Conservation (phyloP, 2,329 filamentous ascomycete genomes). For the Ophiocordyceps camponoti-leonardi region DNA sequence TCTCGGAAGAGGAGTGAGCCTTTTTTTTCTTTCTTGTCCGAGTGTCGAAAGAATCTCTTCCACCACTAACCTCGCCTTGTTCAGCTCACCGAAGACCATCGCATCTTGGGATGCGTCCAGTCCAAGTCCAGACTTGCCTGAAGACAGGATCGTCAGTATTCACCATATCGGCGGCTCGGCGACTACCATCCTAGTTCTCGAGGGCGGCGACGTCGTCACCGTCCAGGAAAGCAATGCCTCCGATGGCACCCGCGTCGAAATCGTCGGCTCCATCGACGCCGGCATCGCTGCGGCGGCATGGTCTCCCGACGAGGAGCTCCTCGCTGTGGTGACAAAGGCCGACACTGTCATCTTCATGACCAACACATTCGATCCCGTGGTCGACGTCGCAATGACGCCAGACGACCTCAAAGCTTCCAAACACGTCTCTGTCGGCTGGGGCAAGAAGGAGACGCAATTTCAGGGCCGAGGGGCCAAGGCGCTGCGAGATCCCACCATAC, state of each 20-base stretch:
- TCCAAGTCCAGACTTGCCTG: constrained; percentile 55
- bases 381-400: constrained; percentile 51
- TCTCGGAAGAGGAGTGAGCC: constrained; percentile 24
- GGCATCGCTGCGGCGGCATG: constrained; percentile 80
- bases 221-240: constrained; percentile 45
- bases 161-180: constrained; percentile 73
- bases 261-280: constrained; percentile 83
- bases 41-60: neutral
- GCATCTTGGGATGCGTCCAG: constrained; percentile 82
- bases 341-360: constrained; percentile 85
- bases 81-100: constrained; percentile 26
- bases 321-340: constrained; percentile 66
- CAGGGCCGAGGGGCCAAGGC: constrained; percentile 79
- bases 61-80: neutral
- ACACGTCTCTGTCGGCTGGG: constrained; percentile 95
- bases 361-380: constrained; percentile 68
- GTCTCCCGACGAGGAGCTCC: constrained; percentile 88
- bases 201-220: constrained; percentile 79
- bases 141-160: constrained; percentile 60
- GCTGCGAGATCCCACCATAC: constrained; percentile 82
- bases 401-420: constrained; percentile 78
- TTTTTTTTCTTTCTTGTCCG: neutral
- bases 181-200: constrained; percentile 66
- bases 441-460: constrained; percentile 96
- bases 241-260: constrained; percentile 72